Conservation (phyloP, 1,284 basidiomycete genomes). For the Pascua sp. region DNA sequence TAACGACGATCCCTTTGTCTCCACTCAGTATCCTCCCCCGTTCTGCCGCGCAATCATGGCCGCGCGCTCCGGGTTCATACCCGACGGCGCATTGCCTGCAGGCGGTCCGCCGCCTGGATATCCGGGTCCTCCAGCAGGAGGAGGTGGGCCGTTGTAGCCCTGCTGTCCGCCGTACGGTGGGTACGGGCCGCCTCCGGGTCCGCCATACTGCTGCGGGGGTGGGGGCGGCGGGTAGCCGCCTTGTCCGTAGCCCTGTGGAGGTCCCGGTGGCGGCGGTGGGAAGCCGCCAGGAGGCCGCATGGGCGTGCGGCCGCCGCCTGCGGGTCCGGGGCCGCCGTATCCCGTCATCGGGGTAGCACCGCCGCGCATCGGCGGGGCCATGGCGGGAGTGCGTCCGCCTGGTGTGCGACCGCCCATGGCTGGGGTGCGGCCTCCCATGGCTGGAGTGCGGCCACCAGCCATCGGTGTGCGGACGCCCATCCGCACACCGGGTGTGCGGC, state of each 20-base stretch:
- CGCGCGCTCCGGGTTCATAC: slow-evolving; percentile 12
- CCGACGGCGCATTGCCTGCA: neutral
- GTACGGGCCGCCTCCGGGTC: neutral
- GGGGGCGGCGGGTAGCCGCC: neutral
- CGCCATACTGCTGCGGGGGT: neutral
- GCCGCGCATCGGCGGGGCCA: neutral
- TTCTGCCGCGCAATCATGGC: slow-evolving; percentile 9
- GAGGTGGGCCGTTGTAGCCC: neutral
- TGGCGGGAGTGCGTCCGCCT: slow-evolving; percentile 2
- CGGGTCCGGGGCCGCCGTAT: neutral
- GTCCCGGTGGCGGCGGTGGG: neutral
- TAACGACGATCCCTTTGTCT: too few species aligned
- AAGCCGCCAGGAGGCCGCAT: slow-evolving; percentile 1
- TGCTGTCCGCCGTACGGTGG: neutral
- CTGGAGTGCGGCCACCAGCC: slow-evolving; percentile 68
- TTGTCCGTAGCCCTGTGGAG: neutral
- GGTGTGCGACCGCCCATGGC: slow-evolving; percentile 3
- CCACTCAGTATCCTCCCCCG: neutral
- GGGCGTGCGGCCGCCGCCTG: slow-evolving; percentile 7
- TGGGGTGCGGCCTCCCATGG: slow-evolving; percentile 28
- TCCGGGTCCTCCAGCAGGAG: neutral
- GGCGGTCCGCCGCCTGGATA: neutral
- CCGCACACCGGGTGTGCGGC: slow-evolving; percentile 67
- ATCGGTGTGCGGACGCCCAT: slow-evolving; percentile 49
- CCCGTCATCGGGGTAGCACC: neutral